Base-by-base conservation (phyloP, 83 land plant genomes). In the Larix sibirica region DNA sequence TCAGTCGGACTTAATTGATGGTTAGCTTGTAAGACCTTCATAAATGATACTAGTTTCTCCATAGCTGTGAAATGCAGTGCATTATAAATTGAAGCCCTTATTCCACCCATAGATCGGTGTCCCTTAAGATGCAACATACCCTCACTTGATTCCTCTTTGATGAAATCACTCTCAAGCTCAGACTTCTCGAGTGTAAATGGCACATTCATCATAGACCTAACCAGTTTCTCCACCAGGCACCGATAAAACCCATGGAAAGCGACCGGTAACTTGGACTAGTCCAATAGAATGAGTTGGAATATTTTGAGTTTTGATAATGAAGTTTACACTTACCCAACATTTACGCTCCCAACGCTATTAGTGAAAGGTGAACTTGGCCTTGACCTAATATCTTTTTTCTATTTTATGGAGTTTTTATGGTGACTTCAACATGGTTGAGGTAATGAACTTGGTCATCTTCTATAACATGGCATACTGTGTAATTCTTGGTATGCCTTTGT, bases 31-130 rank as follows among this genome's bases (percentile, higher is more conserved):
- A 97, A 97, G 66, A 89, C 92, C 92, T 94, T 96, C 99, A 97
- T 96, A 86, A 91, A 94, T 31, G 91, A 91, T 7, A 97, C 99
- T 81, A 97, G 84, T 89, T 94, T 97, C 86, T 97, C 96, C 10
- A 96, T 97, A 0, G 98, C 99, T 31, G 97, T 95, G 82, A 86
- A 88, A 7, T 98, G 99, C 98, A 97, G 94, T 1, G 99, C 99
- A 82, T 97, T 97, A 88, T 97, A 97, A 21, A 97, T 97, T 3
- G 99, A 97, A 73, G 98, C 99, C 54, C 98, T 85, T 42, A 97
- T 87, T 4, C 98, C 99, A 20, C 99, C 98, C 13, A 97, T 98
- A 61, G 98, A 97, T 20, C 99, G 81, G 81, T 97, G 99, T 20
- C 99, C 99, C 89, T 97, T 97, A 13, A 95, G 95, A 82, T 95